These are phyloP conservation scores for Metschnikowia gelsemii DNA, from an alignment of 805 yeast genomes.

Conservation along the genomic window DNA sequence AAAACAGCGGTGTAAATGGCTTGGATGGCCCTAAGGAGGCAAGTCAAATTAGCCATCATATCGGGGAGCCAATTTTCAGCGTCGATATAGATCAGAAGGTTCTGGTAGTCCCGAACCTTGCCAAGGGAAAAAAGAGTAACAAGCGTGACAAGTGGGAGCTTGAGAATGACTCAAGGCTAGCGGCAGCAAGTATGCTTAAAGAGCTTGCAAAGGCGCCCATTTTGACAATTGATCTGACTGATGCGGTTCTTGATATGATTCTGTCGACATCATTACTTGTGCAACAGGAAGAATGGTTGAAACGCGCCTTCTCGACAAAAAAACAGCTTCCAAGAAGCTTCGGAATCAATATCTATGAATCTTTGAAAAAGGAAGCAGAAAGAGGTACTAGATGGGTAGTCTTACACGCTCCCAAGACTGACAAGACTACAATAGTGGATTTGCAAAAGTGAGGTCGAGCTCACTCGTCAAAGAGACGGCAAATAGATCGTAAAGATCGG, in stretches of 20 bases:
- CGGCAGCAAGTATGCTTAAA: slow-evolving; percentile 53
- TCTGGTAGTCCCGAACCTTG: slow-evolving; percentile 71
- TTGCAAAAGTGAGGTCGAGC: slow-evolving; percentile 22
- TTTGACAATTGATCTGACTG: slow-evolving; percentile 73
- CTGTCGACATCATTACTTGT: slow-evolving; percentile 70
- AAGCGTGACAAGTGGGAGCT: slow-evolving; percentile 73
- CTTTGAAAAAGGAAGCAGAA: slow-evolving; percentile 68
- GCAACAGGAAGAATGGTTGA: slow-evolving; percentile 71
- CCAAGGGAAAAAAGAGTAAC: slow-evolving; percentile 75
- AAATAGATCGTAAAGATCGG: too few species aligned
- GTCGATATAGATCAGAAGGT: slow-evolving; percentile 53
- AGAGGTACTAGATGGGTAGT: slow-evolving; percentile 76
- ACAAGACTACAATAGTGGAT: slow-evolving; percentile 48
- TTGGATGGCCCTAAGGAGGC: slow-evolving; percentile 3
- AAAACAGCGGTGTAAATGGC: slow-evolving; percentile 1
- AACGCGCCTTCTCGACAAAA: slow-evolving; percentile 74
- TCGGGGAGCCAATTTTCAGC: slow-evolving; percentile 32
- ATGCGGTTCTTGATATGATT: slow-evolving; percentile 83
- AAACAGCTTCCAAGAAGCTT: slow-evolving; percentile 83
- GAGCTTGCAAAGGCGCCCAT: slow-evolving; percentile 67
- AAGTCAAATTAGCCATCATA: slow-evolving; percentile 7
- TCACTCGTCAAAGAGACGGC: too few species aligned
- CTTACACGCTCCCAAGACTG: slow-evolving; percentile 75
- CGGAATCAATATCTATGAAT: slow-evolving; percentile 68
- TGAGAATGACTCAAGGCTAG: slow-evolving; percentile 70